Percentiles rank a stretch among this genome's conserved stretches.
phyloP scores from a whole-genome alignment of 306 rosid species.

The Glycine tomentella region DNA sequence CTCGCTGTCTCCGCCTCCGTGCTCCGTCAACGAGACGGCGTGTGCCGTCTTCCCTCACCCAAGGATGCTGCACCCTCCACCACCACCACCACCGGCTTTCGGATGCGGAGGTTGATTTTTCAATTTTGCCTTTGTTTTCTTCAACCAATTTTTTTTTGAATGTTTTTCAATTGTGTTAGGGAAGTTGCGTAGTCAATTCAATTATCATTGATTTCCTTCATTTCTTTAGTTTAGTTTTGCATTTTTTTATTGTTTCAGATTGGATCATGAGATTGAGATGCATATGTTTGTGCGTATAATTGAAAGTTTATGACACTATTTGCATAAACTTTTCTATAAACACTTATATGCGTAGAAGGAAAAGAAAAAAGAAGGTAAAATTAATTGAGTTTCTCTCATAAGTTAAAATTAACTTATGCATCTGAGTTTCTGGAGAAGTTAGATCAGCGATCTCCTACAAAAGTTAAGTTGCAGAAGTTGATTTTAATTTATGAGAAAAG shows the following conservation, averaged over 20 bases:
- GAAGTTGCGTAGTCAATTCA: background rate
- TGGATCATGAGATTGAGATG: slow-evolving; percentile 2
- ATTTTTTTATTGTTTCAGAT: background rate
- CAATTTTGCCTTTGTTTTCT: background rate
- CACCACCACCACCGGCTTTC: slow-evolving; percentile 22
- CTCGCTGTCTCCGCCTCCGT: background rate
- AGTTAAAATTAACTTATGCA: background rate
- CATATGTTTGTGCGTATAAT: background rate
- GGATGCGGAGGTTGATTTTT: slow-evolving; percentile 56
- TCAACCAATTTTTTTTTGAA: background rate
- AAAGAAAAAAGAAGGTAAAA: background rate
- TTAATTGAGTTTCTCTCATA: background rate
- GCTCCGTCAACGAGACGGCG: slow-evolving; percentile 54
- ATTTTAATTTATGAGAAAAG: background rate
- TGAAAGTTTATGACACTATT: background rate
- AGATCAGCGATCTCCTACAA: background rate
- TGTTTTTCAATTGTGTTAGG: background rate
- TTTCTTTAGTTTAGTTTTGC: background rate
- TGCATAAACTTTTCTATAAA: background rate
- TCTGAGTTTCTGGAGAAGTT: background rate
- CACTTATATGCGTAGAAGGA: background rate
- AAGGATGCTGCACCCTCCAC: slow-evolving; percentile 31
- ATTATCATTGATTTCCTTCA: background rate
- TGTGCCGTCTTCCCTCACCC: slow-evolving; percentile 67
- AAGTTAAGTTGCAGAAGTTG: background rate